phyloP scores from a whole-genome alignment of 139 green algal species.

The Chlorella sorokiniana region DNA sequence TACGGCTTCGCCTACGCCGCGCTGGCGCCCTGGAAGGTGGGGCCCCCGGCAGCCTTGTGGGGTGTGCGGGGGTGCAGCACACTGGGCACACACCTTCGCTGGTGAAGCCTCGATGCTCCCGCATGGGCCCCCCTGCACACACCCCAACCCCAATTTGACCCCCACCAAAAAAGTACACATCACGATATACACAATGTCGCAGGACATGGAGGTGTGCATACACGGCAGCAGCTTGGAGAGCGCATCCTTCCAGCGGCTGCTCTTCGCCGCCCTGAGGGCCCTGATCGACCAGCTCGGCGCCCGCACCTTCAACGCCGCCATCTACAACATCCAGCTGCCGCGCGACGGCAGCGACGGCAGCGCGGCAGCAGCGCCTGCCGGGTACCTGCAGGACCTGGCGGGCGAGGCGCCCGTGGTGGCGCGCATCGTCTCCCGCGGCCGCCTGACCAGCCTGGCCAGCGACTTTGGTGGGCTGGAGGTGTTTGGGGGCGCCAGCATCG shows the following conservation, averaged over 20 bases:
- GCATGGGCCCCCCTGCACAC: too few relatives aligned
- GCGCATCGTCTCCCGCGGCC: conserved; percentile 72
- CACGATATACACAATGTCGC: background rate
- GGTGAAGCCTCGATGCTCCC: background rate
- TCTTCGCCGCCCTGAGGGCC: conserved; percentile 63
- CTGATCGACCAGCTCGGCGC: conserved; percentile 78
- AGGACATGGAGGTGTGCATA: conserved; percentile 75
- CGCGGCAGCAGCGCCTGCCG: background rate
- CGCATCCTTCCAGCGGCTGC: conserved; percentile 51
- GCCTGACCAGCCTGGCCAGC: conserved; percentile 55
- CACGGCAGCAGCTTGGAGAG: conserved; percentile 49
- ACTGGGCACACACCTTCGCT: background rate
- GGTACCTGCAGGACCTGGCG: background rate
- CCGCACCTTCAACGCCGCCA: conserved; percentile 76
- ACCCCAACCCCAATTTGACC: too few relatives aligned
- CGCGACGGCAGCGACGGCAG: too few relatives aligned
- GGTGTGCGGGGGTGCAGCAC: background rate
- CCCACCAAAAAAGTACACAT: background rate
- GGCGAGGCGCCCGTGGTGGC: conserved; percentile 46
- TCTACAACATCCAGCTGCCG: conserved; percentile 47
- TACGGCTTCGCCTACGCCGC: conserved; percentile 3
- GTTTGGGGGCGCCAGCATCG: conserved; percentile 79
- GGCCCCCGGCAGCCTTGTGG: background rate
- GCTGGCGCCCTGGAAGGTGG: conserved; percentile 28
- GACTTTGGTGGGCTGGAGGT: conserved; percentile 87